A percentile compares a stretch with the other conserved stretches of the same genome.
These are phyloP conservation scores for Coemansia sp. DNA, from an alignment of 192 early-diverging fungal genomes.

Conservation along the genomic window DNA sequence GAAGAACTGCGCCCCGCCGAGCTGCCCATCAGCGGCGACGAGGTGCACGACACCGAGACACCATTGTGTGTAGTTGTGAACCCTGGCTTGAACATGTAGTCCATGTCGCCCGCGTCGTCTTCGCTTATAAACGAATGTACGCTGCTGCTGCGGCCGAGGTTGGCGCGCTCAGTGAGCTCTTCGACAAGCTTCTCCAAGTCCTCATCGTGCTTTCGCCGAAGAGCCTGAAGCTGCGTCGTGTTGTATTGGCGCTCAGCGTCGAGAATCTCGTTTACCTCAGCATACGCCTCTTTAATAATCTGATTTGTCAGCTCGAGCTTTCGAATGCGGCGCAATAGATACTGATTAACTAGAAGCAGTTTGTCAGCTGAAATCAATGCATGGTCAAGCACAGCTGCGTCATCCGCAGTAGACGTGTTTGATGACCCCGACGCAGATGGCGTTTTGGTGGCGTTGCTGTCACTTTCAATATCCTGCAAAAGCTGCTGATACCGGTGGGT, in stretches of 20 bases:
- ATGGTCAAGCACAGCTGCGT: slow-evolving; percentile 4
- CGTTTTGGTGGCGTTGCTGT: slow-evolving; percentile 18
- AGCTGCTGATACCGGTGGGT: background rate
- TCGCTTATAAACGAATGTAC: slow-evolving; percentile 6
- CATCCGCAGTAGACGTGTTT: slow-evolving; percentile 9
- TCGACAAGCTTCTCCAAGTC: slow-evolving; percentile 34
- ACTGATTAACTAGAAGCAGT: slow-evolving; percentile 25
- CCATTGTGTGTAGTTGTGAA: slow-evolving; percentile 15
- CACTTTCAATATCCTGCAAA: slow-evolving; percentile 4
- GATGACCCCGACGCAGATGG: background rate
- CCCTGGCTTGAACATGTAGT: slow-evolving; percentile 20
- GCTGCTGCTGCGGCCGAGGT: slow-evolving; percentile 10
- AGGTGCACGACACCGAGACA: slow-evolving; percentile 12
- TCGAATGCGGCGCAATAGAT: slow-evolving; percentile 46
- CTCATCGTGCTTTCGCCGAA: slow-evolving; percentile 41
- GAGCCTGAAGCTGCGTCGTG: slow-evolving; percentile 23
- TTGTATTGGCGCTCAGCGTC: slow-evolving; percentile 49
- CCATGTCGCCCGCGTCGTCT: slow-evolving; percentile 22
- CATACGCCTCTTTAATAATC: slow-evolving; percentile 48
- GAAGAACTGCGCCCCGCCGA: background rate
- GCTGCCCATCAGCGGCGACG: slow-evolving; percentile 19
- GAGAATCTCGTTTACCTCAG: slow-evolving; percentile 47
- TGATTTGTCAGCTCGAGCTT: slow-evolving; percentile 56
- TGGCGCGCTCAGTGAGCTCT: slow-evolving; percentile 26
- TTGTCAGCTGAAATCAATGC: slow-evolving; percentile 6